These are phyloP conservation scores for Nicotiana tabacum DNA, from an alignment of 257 asterid species.

Conservation along the genomic window DNA sequence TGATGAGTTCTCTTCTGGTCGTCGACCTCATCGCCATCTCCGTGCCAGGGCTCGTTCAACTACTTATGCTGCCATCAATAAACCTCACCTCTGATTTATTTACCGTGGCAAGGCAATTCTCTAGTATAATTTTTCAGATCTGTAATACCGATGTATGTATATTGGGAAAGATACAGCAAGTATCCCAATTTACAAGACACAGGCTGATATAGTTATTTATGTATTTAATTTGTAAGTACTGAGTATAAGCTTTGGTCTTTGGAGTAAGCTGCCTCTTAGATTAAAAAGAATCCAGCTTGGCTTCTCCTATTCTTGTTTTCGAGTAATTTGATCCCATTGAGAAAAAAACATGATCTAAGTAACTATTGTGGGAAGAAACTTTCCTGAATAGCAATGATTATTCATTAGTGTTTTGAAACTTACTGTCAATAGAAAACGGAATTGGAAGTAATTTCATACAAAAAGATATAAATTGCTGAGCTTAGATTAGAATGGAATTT, in stretches of 20 bases:
- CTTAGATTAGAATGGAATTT: background rate
- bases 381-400: background rate
- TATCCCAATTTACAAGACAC: background rate
- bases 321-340: background rate
- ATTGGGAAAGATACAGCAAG: background rate
- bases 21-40: background rate
- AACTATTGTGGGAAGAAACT: background rate
- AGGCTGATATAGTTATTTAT: background rate
- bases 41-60: constrained; percentile 14
- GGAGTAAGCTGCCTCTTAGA: background rate
- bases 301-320: background rate
- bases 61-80: constrained; percentile 25
- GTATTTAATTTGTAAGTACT: background rate
- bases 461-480: background rate
- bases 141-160: background rate
- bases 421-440: background rate
- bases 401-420: background rate
- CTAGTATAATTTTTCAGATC: too few relatives aligned
- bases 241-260: background rate
- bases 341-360: background rate
- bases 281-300: background rate
- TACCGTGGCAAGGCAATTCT: too few relatives aligned
- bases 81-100: background rate
- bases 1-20: background rate
- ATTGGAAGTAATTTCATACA: too few relatives aligned